These are phyloP conservation scores for Domatiomyces catenatus DNA, from an alignment of 2,329 filamentous ascomycete genomes.

Conservation along the genomic window DNA sequence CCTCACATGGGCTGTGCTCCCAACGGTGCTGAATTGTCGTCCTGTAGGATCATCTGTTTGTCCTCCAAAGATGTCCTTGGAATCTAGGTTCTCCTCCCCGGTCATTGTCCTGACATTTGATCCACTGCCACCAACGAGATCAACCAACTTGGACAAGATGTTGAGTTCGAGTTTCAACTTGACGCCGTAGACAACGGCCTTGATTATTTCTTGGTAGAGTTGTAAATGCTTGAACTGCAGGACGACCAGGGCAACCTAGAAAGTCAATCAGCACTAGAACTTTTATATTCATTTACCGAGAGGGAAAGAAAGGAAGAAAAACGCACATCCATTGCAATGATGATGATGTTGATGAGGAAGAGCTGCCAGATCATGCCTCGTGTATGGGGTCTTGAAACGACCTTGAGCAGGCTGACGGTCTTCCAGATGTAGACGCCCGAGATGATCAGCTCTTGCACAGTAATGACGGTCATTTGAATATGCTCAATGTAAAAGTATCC, in stretches of 20 bases:
- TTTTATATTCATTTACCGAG: too few species aligned
- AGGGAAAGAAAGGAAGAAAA: slow-evolving; percentile 8
- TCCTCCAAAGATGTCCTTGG: slow-evolving; percentile 1
- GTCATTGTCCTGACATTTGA: slow-evolving; percentile 2
- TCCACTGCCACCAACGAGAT: slow-evolving; percentile 3
- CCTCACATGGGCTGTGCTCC: background rate
- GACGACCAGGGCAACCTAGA: slow-evolving; percentile 22
- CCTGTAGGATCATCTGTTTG: too few species aligned
- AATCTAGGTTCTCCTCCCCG: slow-evolving; percentile 1
- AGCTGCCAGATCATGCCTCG: slow-evolving; percentile 35
- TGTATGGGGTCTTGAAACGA: slow-evolving; percentile 25
- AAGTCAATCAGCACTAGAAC: background rate
- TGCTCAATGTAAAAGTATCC: slow-evolving; percentile 36
- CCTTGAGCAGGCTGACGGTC: slow-evolving; percentile 34
- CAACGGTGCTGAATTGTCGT: background rate
- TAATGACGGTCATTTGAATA: slow-evolving; percentile 41
- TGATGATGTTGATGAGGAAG: slow-evolving; percentile 32
- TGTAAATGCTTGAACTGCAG: slow-evolving; percentile 29
- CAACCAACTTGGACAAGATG: slow-evolving; percentile 30
- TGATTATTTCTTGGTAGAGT: slow-evolving; percentile 31
- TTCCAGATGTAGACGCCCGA: slow-evolving; percentile 39
- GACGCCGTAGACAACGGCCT: slow-evolving; percentile 32
- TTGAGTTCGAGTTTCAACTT: slow-evolving; percentile 35
- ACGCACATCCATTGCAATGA: slow-evolving; percentile 27
- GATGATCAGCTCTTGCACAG: slow-evolving; percentile 39